Evolutionary conservation across 2,329 filamentous ascomycete species (phyloP).

Genomic region (Fusarium sp.): DNA sequence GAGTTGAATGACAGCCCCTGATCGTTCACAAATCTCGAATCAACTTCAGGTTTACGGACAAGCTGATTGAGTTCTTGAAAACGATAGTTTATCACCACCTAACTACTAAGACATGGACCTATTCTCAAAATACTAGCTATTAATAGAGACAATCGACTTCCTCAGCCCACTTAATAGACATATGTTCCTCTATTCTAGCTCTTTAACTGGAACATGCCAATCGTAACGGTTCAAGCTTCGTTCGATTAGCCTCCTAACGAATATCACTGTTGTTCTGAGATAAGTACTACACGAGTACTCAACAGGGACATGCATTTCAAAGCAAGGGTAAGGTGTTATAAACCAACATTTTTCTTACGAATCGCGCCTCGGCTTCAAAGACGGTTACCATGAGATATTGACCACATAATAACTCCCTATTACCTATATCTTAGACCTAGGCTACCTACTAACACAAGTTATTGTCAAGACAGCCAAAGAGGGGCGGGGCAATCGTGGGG

Average conservation of each 20-base stretch:
- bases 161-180: background rate
- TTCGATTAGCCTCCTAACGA: no score
- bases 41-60: background rate
- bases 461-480: constrained; percentile 3
- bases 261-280: no score
- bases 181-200: background rate
- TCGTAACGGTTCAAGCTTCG: no score
- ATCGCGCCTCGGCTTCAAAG: no score
- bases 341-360: background rate
- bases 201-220: background rate
- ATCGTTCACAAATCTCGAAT: background rate
- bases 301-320: background rate
- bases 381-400: no score
- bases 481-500: constrained; percentile 32
- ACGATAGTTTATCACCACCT: background rate
- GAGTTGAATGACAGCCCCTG: background rate
- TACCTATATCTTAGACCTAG: no score
- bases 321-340: no score
- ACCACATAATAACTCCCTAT: no score
- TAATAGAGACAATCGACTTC: background rate
- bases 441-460: no score
- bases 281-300: background rate
- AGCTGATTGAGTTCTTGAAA: background rate
- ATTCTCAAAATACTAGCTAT: background rate
- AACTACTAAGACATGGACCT: background rate